Evolutionary conservation across 2,329 filamentous ascomycete genomes (phyloP), one percentile per base, ranked within the genome.

Genomic region (Trichoderma sp.): DNA sequence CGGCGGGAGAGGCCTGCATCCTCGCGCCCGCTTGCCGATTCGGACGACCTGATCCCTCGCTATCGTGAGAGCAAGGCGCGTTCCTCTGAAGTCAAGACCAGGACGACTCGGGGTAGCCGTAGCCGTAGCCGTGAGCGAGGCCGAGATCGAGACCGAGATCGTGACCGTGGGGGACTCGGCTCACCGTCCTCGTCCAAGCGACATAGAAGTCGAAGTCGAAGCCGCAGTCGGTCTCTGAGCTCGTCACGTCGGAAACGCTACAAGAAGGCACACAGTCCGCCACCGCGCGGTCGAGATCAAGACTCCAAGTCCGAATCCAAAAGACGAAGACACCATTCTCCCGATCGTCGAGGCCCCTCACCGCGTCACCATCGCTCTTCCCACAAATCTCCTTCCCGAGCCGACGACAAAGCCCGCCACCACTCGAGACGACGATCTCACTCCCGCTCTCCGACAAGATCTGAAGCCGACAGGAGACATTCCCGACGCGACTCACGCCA

Each of bases 131-230:
- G 60, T 33, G 60, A 35, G 18, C 60, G 60, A 35, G 60, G 31
- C 60, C 60, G 60, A 35, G 60, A 63, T 35, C 68, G 67, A 60
- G 67, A 60, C 18, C 67, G 68, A 33, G 68, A 73, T 21, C 69
- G 69, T 73, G 69, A 65, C 71, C 81, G 81, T 73, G 81, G 78
- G 62, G 81, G 79, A 64, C 79, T 75, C 38, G 81, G 81, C 74
- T 86, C 85, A 4, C 83, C 85, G 35, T 80, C 84, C 29, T 83
- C 85, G 6, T 77, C 83, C 45, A 88, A 87, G 78, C 83, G 86
- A 68, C 82, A 83, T 65, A 83, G 86, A 75, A 87, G 83, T 75
- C 83, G 83, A 63, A 87, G 85, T 63, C 84, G 80, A 18, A 87
- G 69, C 59, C 59, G 83, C 68, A 87, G 85, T 65, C 84, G 80